Evolutionary conservation across 202 grass and related monocot species (phyloP).

Genomic region (Setaria viridis): DNA sequence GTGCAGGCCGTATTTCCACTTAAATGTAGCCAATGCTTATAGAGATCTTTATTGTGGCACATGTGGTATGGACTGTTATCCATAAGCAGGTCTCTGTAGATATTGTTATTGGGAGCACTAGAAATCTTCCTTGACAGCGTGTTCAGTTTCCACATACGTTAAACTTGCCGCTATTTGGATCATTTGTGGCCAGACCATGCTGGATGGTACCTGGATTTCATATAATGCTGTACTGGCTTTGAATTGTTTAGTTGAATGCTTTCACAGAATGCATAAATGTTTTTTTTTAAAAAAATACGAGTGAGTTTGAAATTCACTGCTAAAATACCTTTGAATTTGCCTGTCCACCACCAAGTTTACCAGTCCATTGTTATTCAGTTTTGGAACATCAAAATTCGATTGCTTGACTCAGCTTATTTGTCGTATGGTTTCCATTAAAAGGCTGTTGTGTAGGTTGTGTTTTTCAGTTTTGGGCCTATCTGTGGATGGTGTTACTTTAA

Average conservation of each 20-base stretch:
- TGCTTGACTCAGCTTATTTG: neutral
- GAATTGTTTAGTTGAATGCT: too few relatives aligned
- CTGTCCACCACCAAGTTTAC: neutral
- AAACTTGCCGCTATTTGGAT: too few relatives aligned
- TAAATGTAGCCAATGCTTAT: neutral
- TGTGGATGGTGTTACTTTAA: slow-evolving; percentile 31
- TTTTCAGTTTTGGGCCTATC: neutral
- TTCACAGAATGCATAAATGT: neutral
- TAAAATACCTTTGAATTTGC: slow-evolving; percentile 16
- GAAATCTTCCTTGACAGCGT: slow-evolving; percentile 1
- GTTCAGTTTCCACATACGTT: too few relatives aligned
- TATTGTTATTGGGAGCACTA: neutral
- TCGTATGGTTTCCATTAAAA: slow-evolving; percentile 9
- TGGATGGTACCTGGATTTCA: too few relatives aligned
- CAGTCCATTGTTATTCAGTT: slow-evolving; percentile 19
- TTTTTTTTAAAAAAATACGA: neutral
- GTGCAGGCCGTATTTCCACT: neutral
- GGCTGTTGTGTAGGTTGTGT: neutral
- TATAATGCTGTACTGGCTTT: too few relatives aligned
- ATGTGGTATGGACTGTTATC: neutral
- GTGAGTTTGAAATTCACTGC: slow-evolving; percentile 3
- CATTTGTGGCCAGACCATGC: too few relatives aligned
- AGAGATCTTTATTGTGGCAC: neutral
- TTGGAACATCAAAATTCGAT: neutral
- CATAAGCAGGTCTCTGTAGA: neutral